Base-by-base conservation (phyloP, 202 grass and related monocot species). In the Saccharum hybrid region DNA sequence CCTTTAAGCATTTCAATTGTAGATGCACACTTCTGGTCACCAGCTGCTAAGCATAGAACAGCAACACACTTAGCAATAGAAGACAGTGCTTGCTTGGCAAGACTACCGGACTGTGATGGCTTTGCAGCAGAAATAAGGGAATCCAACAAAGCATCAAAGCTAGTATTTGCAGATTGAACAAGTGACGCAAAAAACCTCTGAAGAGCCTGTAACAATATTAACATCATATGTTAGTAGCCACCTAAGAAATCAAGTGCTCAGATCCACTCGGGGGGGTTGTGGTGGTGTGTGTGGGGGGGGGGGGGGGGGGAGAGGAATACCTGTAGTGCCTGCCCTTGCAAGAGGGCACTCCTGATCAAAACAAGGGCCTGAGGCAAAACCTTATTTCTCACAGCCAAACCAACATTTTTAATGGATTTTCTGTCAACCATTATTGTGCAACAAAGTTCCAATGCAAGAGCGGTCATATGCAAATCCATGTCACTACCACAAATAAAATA, bases 61-160 rank as follows among this genome's bases (percentile, higher is more conserved):
- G 96, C 96, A 92, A 99, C 89, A 90, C 96, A 99, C 61, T 96
- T 94, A 67, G 96, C 96, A 89, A 99, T 95, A 34, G 93, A 99
- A 71, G 87, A 93, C 71, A 99, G 86, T 3, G 96, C 96, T 80
- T 99, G 96, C 86, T 99, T 99, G 19, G 96, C 86, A 81, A 93
- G 91, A 54, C 91, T 88, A 80, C 91, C 96, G 48, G 93, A 94
- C 46, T 94, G 91, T 48, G 96, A 99, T 42, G 91, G 96, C 66
- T 92, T 96, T 74, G 96, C 91, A 86, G 91, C 90, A 48, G 83
- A 96, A 83, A 99, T 92, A 88, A 99, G 96, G 33, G 93, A 96
- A 71, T 96, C 91, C 79, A 99, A 90, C 74, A 99, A 88, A 59
- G 78, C 34, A 67, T 96, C 96, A 57, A 99, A 99, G 75, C 93